Base-by-base conservation (phyloP, 2,329 filamentous ascomycete species). In the Talaromyces piceae region DNA sequence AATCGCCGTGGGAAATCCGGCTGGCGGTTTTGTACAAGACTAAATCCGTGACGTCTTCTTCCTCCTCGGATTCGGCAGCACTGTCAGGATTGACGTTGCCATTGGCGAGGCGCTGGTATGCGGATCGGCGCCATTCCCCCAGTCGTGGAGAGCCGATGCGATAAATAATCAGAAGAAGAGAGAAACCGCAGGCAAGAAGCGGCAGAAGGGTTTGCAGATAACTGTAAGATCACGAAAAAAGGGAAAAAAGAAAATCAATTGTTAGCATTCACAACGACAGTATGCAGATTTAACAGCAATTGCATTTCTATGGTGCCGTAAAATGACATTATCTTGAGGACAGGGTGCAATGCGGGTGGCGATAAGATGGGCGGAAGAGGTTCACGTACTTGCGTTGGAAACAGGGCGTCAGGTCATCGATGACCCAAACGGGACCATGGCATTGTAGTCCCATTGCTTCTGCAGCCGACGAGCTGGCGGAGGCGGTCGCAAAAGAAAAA, bases 131-230 rank as follows among this genome's bases (percentile, higher is more conserved):
- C 70, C 77, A 79, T 67, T 75, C 73, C 58, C 73, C 71, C 56
- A 77, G 67, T 55, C 75, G 73, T 52, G 77, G 78, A 54, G 75
- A 73, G 57, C 82, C 67, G 59, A 78, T 73, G 63, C 84, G 81
- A 59, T 78, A 64, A 18, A 78, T 59, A 51, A 95, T 78, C 59
- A 83, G 76, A 48, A 87, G 65, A 58, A 91, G 67, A 5, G 93
- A 97, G 23, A 86, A 60, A 56, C 72, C 78, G 67, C 90, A 81
- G 52, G 86, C 76, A 55, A 84, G 72, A 54, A 93, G 74, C 50
- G 93, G 93, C 50, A 97, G 77, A 44, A 95, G 75, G 54, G 88
- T 82, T 69, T 88, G 84, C 49, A 95, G 79, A 67, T 87, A 91
- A 68, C 88, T 91, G 66, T 54, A 57, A 54, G n/a, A n/a, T n/a